These are phyloP conservation scores for Baorangia bicolor DNA, from an alignment of 768 basidiomycete genomes.

Conservation along the genomic window DNA sequence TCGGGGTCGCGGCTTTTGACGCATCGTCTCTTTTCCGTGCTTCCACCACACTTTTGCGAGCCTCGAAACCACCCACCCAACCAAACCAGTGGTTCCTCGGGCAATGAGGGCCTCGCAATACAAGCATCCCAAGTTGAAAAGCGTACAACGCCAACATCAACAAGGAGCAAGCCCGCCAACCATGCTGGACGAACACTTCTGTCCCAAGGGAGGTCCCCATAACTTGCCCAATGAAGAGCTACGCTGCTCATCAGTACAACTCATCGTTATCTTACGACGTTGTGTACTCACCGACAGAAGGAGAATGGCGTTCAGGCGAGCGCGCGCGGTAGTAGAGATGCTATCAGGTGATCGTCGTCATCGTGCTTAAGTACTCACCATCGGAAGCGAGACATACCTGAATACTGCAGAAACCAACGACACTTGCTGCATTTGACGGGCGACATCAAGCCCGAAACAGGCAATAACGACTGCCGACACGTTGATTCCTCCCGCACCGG, in stretches of 20 bases:
- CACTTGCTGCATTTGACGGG: conserved; percentile 74
- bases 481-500: conserved; percentile 66
- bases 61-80: conserved; percentile 55
- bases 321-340: conserved; percentile 48
- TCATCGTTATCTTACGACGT: not conserved
- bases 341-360: conserved; percentile 14
- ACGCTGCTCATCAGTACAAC: not conserved
- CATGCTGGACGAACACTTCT: conserved; percentile 62
- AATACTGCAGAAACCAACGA: conserved; percentile 61
- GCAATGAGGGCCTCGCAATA: conserved; percentile 67
- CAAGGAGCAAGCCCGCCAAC: conserved; percentile 67
- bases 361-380: conserved; percentile 1
- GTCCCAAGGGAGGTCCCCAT: conserved; percentile 79
- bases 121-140: conserved; percentile 54
- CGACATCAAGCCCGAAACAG: conserved; percentile 70
- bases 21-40: not conserved
- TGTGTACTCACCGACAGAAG: conserved; percentile 56
- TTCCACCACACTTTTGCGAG: conserved; percentile 39
- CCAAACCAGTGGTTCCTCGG: conserved; percentile 54
- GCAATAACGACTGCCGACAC: conserved; percentile 70
- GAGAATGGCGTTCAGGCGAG: conserved; percentile 75
- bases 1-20: not conserved
- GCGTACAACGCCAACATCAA: conserved; percentile 59
- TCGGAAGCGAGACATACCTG: conserved; percentile 35
- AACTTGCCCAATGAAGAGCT: conserved; percentile 77